Evolutionary conservation across 1,139 yeast species (phyloP), one percentile per base, ranked within the genome.

Genomic region (Magnusiomyces suaveolens): DNA sequence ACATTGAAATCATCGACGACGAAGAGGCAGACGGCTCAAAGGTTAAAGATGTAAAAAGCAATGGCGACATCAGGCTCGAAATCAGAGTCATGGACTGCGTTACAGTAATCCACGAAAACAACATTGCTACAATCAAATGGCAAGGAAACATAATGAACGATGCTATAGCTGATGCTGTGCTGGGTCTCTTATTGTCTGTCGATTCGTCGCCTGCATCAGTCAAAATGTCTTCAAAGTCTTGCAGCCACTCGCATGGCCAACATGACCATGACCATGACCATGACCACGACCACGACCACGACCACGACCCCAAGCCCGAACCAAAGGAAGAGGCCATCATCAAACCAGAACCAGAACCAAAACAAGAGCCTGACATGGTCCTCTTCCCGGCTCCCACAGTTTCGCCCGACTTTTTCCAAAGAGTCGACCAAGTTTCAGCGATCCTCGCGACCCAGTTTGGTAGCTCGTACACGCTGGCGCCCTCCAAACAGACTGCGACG

Each of bases 141-240:
- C 80, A 83, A 26, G 92, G 95, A 60, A 94, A 90, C 59, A 76
- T 87, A 54, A 81, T 89, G 75, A 90, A 88, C 54, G 98, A 92
- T 64, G 85, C 97, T 0, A 80, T 92, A 62, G 98, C 98, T 0
- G 99, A 92, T 66, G 84, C 97, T 47, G 87, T 89, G 1, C 79
- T 94, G 57, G 96, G 97, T 0, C 88, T 92, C 48, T 72, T 92
- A 41, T 78, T 92, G 67, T 87, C 96, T 47, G 94, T 92, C 47
- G 98, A 92, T 66, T 84, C 96, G 0, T 84, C 96, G 0, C 97
- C 97, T 2, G 95, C 96, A 0, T 87, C 97, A 3, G 96, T 92
- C 29, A 92, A 89, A 65, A 69, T 88, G 59, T 82, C 95, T 14
- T 81, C 95, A 2, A 76, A 76, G 54, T 64, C 75, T 1, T 83